Evolutionary conservation across 345 rosid genomes (phyloP).

Genomic region (Eucalyptus shirleyi): DNA sequence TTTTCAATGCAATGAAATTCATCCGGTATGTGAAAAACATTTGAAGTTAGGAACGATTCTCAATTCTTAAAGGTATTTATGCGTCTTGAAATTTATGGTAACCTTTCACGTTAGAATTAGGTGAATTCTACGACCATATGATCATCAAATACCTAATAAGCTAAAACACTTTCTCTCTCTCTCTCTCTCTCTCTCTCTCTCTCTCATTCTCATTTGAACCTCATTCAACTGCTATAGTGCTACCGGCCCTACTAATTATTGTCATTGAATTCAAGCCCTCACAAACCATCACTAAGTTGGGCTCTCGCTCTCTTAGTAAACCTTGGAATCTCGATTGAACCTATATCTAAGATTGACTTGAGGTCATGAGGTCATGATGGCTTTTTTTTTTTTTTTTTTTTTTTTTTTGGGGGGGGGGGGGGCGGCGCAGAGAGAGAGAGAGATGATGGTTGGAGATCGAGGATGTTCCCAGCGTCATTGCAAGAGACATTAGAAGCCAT

Average conservation of each 20-base stretch:
- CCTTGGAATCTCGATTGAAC: background rate
- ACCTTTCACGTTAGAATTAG: background rate
- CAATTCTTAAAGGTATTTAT: background rate
- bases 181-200: too few relatives aligned
- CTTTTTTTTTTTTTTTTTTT: too few relatives aligned
- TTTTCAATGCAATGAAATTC: background rate
- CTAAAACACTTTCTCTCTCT: too few relatives aligned
- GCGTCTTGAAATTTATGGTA: background rate
- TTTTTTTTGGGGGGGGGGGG: rapidly evolving
- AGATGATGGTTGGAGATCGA: background rate
- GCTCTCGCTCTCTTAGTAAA: background rate
- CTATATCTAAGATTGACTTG: background rate
- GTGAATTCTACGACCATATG: background rate
- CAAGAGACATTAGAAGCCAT: too few relatives aligned
- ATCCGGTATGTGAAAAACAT: background rate
- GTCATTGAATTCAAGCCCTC: background rate
- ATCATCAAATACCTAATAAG: background rate
- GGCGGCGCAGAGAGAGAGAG: background rate
- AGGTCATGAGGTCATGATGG: background rate
- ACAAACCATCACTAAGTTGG: background rate
- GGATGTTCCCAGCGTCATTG: too few relatives aligned
- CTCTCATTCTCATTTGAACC: too few relatives aligned
- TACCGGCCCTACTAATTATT: background rate
- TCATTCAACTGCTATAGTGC: background rate
- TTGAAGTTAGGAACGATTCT: background rate